phyloP scores from a whole-genome alignment of 1,139 yeast species.

The Suhomyces bokatorum region DNA sequence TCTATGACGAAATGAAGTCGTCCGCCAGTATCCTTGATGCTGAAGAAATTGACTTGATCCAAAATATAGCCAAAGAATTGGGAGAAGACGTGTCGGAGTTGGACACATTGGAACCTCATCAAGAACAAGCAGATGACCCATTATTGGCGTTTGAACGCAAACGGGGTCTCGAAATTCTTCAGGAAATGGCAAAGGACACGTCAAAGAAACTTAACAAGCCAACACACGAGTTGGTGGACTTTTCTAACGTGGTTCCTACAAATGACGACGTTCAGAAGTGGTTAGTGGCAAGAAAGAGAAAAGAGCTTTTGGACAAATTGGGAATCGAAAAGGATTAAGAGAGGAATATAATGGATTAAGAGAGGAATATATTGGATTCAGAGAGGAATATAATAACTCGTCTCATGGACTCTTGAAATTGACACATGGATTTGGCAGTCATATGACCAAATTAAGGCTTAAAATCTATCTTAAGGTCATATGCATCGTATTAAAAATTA shows the following conservation, averaged over 20 bases:
- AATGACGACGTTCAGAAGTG: constrained; percentile 44
- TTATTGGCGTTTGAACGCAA: constrained; percentile 26
- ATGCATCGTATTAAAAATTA: background rate
- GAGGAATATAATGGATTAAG: background rate
- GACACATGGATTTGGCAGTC: background rate
- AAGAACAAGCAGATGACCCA: constrained; percentile 6
- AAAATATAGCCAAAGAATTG: constrained; percentile 5
- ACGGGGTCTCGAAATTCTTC: constrained; percentile 20
- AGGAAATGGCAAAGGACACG: constrained; percentile 7
- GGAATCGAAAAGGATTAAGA: constrained; percentile 10
- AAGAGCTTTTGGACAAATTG: constrained; percentile 41
- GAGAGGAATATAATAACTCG: too few species aligned
- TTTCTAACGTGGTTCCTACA: constrained; percentile 34
- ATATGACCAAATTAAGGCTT: too few species aligned
- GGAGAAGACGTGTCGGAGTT: constrained; percentile 2
- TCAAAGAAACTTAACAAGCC: background rate
- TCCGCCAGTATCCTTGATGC: background rate
- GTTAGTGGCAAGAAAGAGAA: constrained; percentile 47
- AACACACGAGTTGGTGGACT: constrained; percentile 16
- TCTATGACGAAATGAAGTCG: constrained; percentile 29
- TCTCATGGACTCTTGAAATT: background rate
- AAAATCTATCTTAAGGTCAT: background rate
- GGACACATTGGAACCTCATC: background rate
- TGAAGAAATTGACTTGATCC: constrained; percentile 12
- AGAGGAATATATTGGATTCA: background rate